Evolutionary conservation across 148 eudicot species (phyloP), one percentile per base, ranked within the genome.

Genomic region (Tetragonia tetragonoides): DNA sequence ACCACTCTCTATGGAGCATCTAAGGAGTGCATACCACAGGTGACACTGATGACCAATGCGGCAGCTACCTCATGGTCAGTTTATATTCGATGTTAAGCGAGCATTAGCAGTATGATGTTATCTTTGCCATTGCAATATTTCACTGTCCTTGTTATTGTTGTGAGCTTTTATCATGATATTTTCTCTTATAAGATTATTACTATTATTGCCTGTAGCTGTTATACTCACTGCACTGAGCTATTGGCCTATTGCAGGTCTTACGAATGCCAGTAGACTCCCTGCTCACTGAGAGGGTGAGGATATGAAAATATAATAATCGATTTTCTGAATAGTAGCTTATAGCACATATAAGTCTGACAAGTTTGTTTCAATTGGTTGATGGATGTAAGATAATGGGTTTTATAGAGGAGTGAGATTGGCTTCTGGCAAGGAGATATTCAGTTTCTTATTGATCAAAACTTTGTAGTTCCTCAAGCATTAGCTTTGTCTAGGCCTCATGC

Each of bases 401-500:
- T 91, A 88, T 79, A 86, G 70, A 78, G 97, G 99, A 73, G 91
- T 91, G 56, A 88, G 83, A 80, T 73, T 95, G 83, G 82, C 82
- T 80, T 91, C 97, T 73, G 99, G 97, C 75, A 97, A 95, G 82
- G 90, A 95, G 72, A 62, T 95, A 70, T 92, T 90, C 84, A 89
- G 99, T 82, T 95, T 76, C 75, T 92, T 51, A 73, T 91, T 54
- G 97, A 89, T 81, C 97, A 97, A 37, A 81, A 87, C 47, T 82
- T 84, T 70, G 61, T 47, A 24, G 77, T 85, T 80, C 86, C 93
- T 40, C 82, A 66, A 42, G 63, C 80, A 68, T 78, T 74, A 41
- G 72, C 68, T 79, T 81, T 64, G 28, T 79, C 84, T 74, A 76
- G 77, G 10, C 73, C 67, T 60, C 80, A 83, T 63, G 74, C 38